phyloP scores from a whole-genome alignment of 305 asterid genomes.

The Solanum hybrid region DNA sequence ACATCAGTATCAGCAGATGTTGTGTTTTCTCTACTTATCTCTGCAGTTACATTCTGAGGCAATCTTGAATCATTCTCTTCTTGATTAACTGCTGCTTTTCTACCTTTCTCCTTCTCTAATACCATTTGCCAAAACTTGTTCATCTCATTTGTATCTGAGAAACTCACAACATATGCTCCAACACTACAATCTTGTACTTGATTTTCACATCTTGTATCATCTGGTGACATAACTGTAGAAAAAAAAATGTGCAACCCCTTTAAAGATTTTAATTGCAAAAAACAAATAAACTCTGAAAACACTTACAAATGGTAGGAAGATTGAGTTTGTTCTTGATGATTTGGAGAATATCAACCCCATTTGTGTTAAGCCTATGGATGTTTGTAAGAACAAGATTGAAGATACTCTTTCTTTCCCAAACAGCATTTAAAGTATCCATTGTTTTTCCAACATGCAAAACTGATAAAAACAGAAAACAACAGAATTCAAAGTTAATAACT shows the following conservation, averaged over 20 bases:
- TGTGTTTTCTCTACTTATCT: conserved; percentile 8
- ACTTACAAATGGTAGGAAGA: conserved; percentile 39
- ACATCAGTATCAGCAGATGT: conserved; percentile 11
- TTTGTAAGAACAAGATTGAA: conserved; percentile 52
- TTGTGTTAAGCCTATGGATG: conserved; percentile 26
- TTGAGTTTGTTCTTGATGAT: conserved; percentile 25
- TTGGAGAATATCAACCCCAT: conserved; percentile 23
- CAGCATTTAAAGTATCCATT: conserved; percentile 29
- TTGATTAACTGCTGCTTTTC: conserved; percentile 6
- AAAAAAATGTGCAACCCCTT: neutral
- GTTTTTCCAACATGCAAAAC: conserved; percentile 44
- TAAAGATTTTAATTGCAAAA: neutral
- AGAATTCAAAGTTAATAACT: neutral
- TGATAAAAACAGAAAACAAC: conserved; percentile 12
- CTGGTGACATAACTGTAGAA: conserved; percentile 40
- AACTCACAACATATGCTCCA: conserved; percentile 28
- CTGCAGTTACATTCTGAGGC: conserved; percentile 4
- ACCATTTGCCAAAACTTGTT: conserved; percentile 36
- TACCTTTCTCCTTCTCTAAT: conserved; percentile 20
- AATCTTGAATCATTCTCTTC: conserved; percentile 7
- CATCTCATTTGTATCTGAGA: conserved; percentile 19
- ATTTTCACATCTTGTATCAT: conserved; percentile 19
- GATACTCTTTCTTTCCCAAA: conserved; percentile 31
- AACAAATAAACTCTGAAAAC: neutral
- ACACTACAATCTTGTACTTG: conserved; percentile 23